Evolutionary conservation across 169 alveolate species (phyloP).

Genomic region (Blepharisma undulans): DNA sequence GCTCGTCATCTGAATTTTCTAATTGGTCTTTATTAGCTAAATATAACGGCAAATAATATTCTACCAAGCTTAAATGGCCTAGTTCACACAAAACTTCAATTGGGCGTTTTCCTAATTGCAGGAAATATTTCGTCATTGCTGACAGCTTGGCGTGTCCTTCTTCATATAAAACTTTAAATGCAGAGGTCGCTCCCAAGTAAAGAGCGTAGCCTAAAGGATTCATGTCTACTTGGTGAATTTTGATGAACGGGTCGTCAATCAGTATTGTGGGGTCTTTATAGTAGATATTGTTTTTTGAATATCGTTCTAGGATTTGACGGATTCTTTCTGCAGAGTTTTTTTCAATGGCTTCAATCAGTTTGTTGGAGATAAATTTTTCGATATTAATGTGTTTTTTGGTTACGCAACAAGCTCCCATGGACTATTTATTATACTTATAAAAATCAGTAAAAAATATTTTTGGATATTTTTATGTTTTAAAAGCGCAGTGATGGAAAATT

Average conservation of each 20-base stretch:
- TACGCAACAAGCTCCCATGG: conserved; percentile 3
- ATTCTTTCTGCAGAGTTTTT: not conserved
- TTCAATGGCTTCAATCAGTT: not conserved
- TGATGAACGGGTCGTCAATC: not conserved
- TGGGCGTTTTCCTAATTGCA: conserved; percentile 23
- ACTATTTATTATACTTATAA: not conserved
- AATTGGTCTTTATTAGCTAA: not conserved
- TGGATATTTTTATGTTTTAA: not conserved
- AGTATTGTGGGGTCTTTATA: not conserved
- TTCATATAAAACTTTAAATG: not conserved
- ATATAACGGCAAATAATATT: conserved; percentile 36
- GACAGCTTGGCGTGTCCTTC: conserved; percentile 29
- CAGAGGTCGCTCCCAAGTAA: not conserved
- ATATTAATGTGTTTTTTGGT: not conserved
- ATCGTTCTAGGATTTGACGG: not conserved
- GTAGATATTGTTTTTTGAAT: not conserved
- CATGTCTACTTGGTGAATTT: not conserved
- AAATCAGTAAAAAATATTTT: not conserved
- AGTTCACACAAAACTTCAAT: conserved; percentile 27
- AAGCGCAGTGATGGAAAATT: not conserved
- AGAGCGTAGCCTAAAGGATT: conserved; percentile 29
- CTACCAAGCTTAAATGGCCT: conserved; percentile 5
- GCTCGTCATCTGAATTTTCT: not conserved
- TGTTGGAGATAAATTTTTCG: not conserved
- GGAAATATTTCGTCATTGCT: not conserved